These are phyloP conservation scores for Salix caprea DNA, from an alignment of 345 rosid species.

Conservation along the genomic window DNA sequence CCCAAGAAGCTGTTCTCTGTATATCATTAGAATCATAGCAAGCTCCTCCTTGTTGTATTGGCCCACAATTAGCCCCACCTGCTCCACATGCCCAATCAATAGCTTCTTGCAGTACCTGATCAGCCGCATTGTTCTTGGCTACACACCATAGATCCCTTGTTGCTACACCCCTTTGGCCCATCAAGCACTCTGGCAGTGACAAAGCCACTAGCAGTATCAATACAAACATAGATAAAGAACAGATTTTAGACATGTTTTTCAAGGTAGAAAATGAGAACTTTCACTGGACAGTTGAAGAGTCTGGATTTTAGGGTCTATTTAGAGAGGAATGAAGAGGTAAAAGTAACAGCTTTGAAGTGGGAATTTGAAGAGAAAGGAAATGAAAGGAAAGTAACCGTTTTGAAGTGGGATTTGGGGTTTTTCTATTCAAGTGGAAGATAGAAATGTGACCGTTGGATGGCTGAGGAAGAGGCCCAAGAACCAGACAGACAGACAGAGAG, in stretches of 20 bases:
- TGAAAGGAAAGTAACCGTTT: neutral
- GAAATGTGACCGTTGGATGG: constrained; percentile 17
- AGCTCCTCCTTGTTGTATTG: constrained; percentile 60
- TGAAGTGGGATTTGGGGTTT: neutral
- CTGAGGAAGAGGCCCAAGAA: neutral
- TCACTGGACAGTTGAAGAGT: neutral
- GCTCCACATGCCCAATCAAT: constrained; percentile 78
- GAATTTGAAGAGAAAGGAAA: neutral
- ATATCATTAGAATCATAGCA: constrained; percentile 59
- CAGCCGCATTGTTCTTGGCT: constrained; percentile 82
- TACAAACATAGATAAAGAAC: neutral
- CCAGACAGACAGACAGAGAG: neutral
- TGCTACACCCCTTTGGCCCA: constrained; percentile 23
- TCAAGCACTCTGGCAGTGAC: neutral
- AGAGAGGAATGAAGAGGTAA: neutral
- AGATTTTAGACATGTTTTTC: neutral
- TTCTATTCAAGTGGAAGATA: neutral
- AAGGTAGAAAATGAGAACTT: neutral
- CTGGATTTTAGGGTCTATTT: neutral
- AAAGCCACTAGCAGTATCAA: constrained; percentile 2
- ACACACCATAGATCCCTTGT: constrained; percentile 77
- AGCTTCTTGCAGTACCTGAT: constrained; percentile 59
- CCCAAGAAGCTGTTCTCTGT: constrained; percentile 64
- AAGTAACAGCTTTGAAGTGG: neutral
- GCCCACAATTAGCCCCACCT: constrained; percentile 57